phyloP scores from a whole-genome alignment of 2,329 filamentous ascomycete genomes.

The Aschersonia sp. region DNA sequence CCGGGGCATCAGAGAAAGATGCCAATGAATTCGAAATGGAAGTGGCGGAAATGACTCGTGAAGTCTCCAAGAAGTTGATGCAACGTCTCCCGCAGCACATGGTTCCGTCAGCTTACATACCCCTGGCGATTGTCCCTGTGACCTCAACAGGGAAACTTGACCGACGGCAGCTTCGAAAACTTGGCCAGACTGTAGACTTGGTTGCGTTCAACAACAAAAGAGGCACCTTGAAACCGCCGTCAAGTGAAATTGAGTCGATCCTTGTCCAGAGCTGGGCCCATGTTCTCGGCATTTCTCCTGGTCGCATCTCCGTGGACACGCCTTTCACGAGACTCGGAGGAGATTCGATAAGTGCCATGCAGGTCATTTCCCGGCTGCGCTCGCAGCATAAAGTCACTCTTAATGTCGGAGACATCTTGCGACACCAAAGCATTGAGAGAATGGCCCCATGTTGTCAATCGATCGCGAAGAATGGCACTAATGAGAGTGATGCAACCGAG shows the following conservation, averaged over 20 bases:
- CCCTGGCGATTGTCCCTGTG: constrained; percentile 4
- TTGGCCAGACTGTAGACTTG: constrained; percentile 1
- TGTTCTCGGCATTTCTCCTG: constrained; percentile 20
- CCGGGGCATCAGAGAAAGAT: neutral
- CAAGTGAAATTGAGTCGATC: constrained; percentile 1
- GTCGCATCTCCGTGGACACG: constrained; percentile 13
- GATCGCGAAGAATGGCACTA: neutral
- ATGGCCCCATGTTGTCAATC: constrained; percentile 6
- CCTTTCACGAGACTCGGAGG: constrained; percentile 26
- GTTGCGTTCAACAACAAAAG: constrained; percentile 2
- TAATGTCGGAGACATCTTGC: constrained; percentile 18
- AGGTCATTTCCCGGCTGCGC: constrained; percentile 22
- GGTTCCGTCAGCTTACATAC: constrained; percentile 7
- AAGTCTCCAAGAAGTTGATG: constrained; percentile 1
- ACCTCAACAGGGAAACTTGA: constrained; percentile 6
- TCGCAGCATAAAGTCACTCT: constrained; percentile 12
- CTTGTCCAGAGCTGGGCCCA: constrained; percentile 19
- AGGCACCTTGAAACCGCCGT: neutral
- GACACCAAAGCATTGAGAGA: constrained; percentile 13
- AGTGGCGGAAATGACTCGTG: neutral
- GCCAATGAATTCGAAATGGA: neutral
- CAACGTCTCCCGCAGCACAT: constrained; percentile 6
- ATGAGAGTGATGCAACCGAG: neutral
- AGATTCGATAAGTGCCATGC: constrained; percentile 29
- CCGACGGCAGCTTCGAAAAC: neutral